Base-by-base conservation (phyloP, 805 yeast genomes). In the Nakazawaea siamensis region DNA sequence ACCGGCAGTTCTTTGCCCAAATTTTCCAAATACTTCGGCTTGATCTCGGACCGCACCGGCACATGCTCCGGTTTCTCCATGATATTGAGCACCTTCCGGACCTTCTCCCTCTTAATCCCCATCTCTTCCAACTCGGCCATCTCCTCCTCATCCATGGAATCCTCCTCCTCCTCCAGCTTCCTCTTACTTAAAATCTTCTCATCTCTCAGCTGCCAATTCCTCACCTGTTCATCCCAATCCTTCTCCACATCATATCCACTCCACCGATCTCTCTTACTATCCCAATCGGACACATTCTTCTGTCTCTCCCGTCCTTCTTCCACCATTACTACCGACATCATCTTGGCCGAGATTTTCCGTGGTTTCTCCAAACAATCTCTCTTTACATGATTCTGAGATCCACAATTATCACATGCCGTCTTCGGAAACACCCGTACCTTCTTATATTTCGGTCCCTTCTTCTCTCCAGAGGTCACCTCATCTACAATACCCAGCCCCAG, bases 191-290 rank as follows among this genome's bases (percentile, higher is more conserved):
- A 48, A 29, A 51, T 40, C 31, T 20, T 46, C 39, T 44, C 41
- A 42, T 58, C 61, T 43, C 61, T 52, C 27, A 42, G 48, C 35
- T 64, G 60, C 72, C 80, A 72, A 30, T 59, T 58, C 34, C 56
- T 51, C 5, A 75, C 45, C 20, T 70, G 68, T 10, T 64, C 57
- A 31, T 66, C 69, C 60, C 81, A 83, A 35, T 80, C 85, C 9
- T 63, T 60, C 7, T 47, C 48, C 8, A 73, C 65, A 30, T 80
- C 76, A 50, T 74, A 82, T 0, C 94, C 94, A 49, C 71, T 80
- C 94, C 92, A 84, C 39, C 85, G 63, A 54, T 84, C 94, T 39
- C 87, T 58, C 43, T 78, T 80, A 9, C 77, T 69, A 47, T 82
- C 94, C 68, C 76, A 84, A 30, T 67, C 70, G 18, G 55, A 58